These are phyloP conservation scores for Aechmea fasciata DNA, from an alignment of 176 grass and related monocot genomes.

Conservation along the genomic window DNA sequence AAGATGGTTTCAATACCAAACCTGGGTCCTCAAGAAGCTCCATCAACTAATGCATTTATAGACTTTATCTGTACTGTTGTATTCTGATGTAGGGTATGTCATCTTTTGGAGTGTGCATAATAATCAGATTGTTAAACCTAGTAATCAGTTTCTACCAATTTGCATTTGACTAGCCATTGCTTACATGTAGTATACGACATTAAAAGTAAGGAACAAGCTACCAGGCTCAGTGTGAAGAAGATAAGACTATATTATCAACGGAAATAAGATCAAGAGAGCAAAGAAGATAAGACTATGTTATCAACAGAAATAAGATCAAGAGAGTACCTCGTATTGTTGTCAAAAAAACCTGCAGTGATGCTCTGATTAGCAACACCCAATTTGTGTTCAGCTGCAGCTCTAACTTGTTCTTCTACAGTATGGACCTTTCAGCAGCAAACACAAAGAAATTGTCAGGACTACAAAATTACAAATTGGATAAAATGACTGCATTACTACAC, in stretches of 20 bases:
- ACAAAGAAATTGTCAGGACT: background rate
- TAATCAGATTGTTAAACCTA: no score
- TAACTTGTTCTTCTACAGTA: constrained; percentile 95
- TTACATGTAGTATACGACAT: background rate
- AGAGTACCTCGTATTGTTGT: constrained; percentile 91
- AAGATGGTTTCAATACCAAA: no score
- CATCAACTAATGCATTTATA: no score
- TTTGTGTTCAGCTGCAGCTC: constrained; percentile 99
- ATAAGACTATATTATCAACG: no score
- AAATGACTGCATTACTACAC: background rate
- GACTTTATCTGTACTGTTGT: no score
- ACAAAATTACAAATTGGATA: background rate
- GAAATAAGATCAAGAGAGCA: no score
- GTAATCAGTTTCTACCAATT: no score
- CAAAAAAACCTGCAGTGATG: constrained; percentile 98
- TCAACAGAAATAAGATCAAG: background rate
- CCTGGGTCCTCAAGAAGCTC: no score
- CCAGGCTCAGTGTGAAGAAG: background rate
- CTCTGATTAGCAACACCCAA: constrained; percentile 98
- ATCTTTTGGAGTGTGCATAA: no score
- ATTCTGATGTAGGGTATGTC: no score
- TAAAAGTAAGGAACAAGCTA: constrained; percentile 16
- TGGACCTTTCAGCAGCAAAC: constrained; percentile 52
- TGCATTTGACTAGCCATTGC: no score
- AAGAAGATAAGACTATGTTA: background rate